phyloP scores from a whole-genome alignment of 2,329 filamentous ascomycete genomes.

The Pseudogymnoascus sp. region DNA sequence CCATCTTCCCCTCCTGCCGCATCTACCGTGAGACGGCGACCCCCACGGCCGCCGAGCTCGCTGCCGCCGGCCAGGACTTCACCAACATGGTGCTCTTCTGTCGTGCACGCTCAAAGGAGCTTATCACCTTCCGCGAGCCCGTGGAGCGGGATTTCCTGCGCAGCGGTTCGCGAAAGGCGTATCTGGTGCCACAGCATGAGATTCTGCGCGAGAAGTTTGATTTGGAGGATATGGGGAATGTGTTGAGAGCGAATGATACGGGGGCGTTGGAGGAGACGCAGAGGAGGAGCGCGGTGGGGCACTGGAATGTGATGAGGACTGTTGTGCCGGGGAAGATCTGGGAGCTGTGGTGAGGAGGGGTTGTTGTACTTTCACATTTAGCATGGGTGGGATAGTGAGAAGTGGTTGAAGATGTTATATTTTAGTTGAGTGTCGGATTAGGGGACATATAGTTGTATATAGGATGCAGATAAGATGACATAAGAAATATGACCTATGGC shows the following conservation, averaged over 20 bases:
- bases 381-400: background rate
- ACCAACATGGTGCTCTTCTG: conserved; percentile 97
- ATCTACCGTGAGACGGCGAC: conserved; percentile 73
- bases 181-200: conserved; percentile 65
- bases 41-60: conserved; percentile 39
- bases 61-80: conserved; percentile 56
- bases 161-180: conserved; percentile 61
- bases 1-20: conserved; percentile 81
- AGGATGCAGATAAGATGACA: background rate
- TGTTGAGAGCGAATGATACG: conserved; percentile 58
- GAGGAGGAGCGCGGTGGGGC: conserved; percentile 65
- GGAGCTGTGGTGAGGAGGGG: conserved; percentile 65
- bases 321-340: conserved; percentile 73
- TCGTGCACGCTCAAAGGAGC: conserved; percentile 33
- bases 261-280: conserved; percentile 63
- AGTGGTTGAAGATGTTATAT: background rate
- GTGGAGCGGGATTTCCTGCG: conserved; percentile 58
- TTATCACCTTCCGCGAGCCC: conserved; percentile 60
- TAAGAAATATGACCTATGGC: background rate
- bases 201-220: conserved; percentile 36
- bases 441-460: background rate
- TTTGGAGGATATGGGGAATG: conserved; percentile 29
- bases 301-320: conserved; percentile 86
- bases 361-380: background rate
- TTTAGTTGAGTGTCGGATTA: background rate